These are phyloP conservation scores for Tricholoma saponaceum DNA, from an alignment of 768 basidiomycete species.

Conservation along the genomic window DNA sequence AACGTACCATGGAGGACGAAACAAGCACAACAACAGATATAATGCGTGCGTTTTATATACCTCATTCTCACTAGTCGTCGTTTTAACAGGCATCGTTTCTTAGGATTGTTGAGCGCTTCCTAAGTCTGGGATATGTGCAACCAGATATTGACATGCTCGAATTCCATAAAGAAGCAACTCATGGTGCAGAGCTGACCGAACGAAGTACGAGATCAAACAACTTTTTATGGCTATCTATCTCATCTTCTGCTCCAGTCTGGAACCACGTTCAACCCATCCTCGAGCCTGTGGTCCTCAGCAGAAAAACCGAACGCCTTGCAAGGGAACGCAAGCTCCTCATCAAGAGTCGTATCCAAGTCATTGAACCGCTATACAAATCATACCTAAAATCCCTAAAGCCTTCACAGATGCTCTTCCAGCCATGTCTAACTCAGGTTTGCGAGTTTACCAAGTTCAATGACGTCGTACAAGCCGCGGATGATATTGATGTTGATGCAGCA, in stretches of 20 bases:
- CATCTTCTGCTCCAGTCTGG: conserved; percentile 23
- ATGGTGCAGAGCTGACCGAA: conserved; percentile 18
- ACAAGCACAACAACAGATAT: too few species aligned
- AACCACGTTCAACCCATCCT: conserved; percentile 17
- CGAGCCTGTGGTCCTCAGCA: conserved; percentile 9
- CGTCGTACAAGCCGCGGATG: too few species aligned
- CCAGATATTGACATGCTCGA: conserved; percentile 8
- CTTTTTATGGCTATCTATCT: too few species aligned
- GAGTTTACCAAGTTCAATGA: too few species aligned
- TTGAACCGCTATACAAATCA: conserved; percentile 11
- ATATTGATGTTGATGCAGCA: too few species aligned
- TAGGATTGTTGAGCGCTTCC: conserved; percentile 17
- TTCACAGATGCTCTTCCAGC: conserved; percentile 20
- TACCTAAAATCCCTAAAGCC: conserved; percentile 19
- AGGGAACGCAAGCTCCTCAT: conserved; percentile 6
- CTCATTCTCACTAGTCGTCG: too few species aligned
- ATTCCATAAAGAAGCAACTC: neutral
- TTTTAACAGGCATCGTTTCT: too few species aligned
- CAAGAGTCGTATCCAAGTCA: neutral
- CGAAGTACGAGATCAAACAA: too few species aligned
- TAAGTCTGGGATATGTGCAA: conserved; percentile 17
- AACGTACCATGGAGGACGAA: too few species aligned
- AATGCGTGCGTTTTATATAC: too few species aligned
- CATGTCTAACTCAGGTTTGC: conserved; percentile 13
- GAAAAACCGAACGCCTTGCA: conserved; percentile 5